These are phyloP conservation scores for Escovopsis sp. DNA, from an alignment of 2,329 filamentous ascomycete genomes.

Conservation along the genomic window DNA sequence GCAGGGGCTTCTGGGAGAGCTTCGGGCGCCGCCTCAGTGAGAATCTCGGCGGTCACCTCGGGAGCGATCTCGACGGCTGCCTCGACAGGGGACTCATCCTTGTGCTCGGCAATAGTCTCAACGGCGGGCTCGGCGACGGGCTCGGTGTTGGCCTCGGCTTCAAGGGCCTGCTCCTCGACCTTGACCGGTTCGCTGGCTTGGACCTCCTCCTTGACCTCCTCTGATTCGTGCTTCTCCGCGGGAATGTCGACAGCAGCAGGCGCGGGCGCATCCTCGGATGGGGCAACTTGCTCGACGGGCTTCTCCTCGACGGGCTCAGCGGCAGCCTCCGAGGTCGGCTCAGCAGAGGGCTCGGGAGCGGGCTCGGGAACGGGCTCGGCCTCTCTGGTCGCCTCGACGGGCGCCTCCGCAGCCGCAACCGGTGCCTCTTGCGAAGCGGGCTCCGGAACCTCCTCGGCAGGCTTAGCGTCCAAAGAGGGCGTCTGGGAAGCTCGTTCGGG, in stretches of 20 bases:
- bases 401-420: too few species aligned
- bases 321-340: too few species aligned
- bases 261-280: too few species aligned
- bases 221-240: too few species aligned
- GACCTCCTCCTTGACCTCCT: too few species aligned
- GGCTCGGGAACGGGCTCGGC: too few species aligned
- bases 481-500: conserved; percentile 1
- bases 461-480: conserved; percentile 2
- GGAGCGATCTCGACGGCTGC: conserved; percentile 1
- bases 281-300: too few species aligned
- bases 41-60: background rate
- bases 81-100: background rate
- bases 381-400: too few species aligned
- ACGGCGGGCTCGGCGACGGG: conserved; percentile 6
- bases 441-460: background rate
- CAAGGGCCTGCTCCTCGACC: background rate
- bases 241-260: too few species aligned
- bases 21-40: background rate
- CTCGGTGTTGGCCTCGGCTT: background rate
- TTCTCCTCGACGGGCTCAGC: too few species aligned
- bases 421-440: too few species aligned
- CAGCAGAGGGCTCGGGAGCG: background rate
- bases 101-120: conserved; percentile 2
- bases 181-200: too few species aligned
- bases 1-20: conserved; percentile 5